These are phyloP conservation scores for Dactylonectria estremocensis DNA, from an alignment of 2,329 filamentous ascomycete species.

Conservation along the genomic window DNA sequence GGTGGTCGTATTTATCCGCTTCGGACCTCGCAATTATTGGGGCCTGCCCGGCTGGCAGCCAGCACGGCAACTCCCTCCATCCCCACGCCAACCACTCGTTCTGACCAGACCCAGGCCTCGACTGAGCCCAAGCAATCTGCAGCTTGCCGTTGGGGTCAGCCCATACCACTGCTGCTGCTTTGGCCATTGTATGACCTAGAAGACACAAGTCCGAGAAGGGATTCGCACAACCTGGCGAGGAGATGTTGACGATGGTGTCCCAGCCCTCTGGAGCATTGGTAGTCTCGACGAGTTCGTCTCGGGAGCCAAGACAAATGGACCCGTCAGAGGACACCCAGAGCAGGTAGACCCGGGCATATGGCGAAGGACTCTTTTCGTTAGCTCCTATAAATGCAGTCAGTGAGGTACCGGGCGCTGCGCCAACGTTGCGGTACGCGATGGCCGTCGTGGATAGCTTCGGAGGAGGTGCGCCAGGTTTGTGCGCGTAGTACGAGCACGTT, in stretches of 20 bases:
- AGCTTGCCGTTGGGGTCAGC: not conserved
- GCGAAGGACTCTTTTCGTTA: not conserved
- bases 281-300: not conserved
- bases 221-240: not conserved
- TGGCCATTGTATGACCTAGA: not conserved
- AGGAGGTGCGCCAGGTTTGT: not conserved
- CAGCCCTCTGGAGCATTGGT: not conserved
- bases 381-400: not conserved
- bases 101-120: not conserved
- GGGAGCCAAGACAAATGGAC: not conserved
- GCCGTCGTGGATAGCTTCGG: not conserved
- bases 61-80: not conserved
- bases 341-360: not conserved
- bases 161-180: not conserved
- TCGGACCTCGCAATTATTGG: not conserved
- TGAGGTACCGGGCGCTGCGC: not conserved
- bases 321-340: not conserved
- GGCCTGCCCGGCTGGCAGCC: not conserved
- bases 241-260: not conserved
- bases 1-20: no score
- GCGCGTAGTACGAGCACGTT: no score
- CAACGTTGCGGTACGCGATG: not conserved
- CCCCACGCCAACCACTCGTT: not conserved
- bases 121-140: not conserved
- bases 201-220: not conserved